Percentiles rank a stretch among this genome's conserved stretches.
phyloP scores from a whole-genome alignment of 139 green algal species.

The Coelastrella sp. region DNA sequence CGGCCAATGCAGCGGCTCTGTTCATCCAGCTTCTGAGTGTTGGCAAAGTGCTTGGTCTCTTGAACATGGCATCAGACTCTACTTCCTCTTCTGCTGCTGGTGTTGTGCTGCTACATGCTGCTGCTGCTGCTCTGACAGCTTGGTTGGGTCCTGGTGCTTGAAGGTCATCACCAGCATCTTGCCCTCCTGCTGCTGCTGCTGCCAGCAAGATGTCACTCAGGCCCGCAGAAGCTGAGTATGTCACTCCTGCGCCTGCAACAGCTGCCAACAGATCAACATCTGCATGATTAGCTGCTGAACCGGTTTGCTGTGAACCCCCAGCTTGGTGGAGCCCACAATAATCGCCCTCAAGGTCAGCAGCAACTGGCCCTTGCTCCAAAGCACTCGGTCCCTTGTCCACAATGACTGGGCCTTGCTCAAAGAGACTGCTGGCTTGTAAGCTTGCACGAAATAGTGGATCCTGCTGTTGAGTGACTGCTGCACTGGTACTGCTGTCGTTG shows the following conservation, averaged over 20 bases:
- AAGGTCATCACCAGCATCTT: neutral
- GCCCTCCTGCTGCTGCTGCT: slow-evolving; percentile 13
- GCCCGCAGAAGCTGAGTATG: neutral
- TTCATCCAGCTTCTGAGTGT: slow-evolving; percentile 34
- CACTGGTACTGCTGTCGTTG: neutral
- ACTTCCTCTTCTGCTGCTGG: neutral
- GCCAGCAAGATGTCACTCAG: neutral
- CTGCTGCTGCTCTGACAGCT: neutral
- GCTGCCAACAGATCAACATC: no score
- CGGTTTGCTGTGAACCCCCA: no score
- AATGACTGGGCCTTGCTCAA: neutral
- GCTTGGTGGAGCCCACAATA: no score
- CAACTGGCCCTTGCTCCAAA: neutral
- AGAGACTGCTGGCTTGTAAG: neutral
- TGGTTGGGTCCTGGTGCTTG: neutral
- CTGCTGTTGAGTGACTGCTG: neutral
- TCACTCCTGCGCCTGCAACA: no score
- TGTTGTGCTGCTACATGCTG: neutral
- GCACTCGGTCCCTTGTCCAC: neutral
- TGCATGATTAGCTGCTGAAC: no score
- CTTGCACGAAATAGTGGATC: neutral
- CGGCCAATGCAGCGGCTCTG: neutral
- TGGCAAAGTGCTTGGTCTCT: slow-evolving; percentile 11
- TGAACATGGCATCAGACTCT: neutral
- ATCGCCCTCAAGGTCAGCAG: no score